A percentile compares a stretch with the other conserved stretches of the same genome.
Conservation (phyloP, 176 grass and related monocot genomes). For the Rhynchospora breviuscula region DNA sequence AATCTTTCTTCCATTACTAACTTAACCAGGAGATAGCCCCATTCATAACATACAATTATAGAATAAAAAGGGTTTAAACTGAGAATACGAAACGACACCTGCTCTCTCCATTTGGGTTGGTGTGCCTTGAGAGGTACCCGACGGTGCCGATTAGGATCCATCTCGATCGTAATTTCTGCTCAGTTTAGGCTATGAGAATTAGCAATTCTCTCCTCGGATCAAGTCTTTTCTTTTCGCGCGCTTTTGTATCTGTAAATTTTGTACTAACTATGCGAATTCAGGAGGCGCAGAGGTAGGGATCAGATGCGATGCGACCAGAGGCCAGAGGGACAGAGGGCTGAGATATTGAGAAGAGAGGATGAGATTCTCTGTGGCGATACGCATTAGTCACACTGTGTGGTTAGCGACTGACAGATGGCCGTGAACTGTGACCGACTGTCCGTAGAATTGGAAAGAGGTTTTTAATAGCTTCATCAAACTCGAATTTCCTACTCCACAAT, state of each 20-base stretch:
- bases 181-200: neutral
- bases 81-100: constrained; percentile 33
- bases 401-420: too few species aligned
- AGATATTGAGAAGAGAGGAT: too few species aligned
- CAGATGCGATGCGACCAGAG: neutral
- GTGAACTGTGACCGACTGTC: too few species aligned
- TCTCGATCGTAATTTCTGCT: neutral
- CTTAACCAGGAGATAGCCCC: neutral
- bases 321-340: too few species aligned
- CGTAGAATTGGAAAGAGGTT: neutral
- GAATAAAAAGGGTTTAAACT: neutral
- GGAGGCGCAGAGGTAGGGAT: neutral
- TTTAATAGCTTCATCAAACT: too few species aligned
- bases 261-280: neutral
- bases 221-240: neutral
- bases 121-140: constrained; percentile 49
- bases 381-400: too few species aligned
- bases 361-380: too few species aligned
- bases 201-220: neutral
- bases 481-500: too few species aligned
- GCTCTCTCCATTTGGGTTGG: constrained; percentile 58
- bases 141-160: constrained; percentile 43
- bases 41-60: neutral
- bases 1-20: neutral
- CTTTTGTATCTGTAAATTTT: neutral